Conservation (phyloP, 768 basidiomycete species). For the Pulveroboletus sp. region DNA sequence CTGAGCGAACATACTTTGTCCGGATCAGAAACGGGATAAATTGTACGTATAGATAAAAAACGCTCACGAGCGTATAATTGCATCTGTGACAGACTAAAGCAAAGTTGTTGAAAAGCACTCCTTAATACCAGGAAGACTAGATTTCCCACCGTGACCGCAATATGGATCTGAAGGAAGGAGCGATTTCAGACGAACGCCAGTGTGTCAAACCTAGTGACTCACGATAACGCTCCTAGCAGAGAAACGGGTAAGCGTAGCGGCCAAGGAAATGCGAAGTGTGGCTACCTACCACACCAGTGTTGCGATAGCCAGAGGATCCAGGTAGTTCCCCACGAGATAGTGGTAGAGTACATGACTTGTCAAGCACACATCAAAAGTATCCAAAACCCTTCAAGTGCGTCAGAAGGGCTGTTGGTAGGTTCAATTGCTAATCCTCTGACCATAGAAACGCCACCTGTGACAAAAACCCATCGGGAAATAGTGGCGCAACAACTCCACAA, state of each 20-base stretch:
- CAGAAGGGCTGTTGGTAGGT: not conserved
- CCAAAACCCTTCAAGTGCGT: constrained; percentile 31
- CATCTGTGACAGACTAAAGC: constrained; percentile 43
- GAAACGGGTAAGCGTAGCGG: not conserved
- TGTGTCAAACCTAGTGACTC: constrained; percentile 18
- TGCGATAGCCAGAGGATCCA: constrained; percentile 39
- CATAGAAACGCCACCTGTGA: constrained; percentile 24
- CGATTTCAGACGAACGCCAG: not conserved
- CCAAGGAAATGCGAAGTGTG: no score
- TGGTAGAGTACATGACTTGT: constrained; percentile 52
- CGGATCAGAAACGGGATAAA: not conserved
- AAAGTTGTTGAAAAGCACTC: not conserved
- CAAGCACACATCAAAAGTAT: constrained; percentile 51
- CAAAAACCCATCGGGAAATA: constrained; percentile 33
- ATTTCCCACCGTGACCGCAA: constrained; percentile 45
- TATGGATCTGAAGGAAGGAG: constrained; percentile 39
- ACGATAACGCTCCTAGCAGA: constrained; percentile 51
- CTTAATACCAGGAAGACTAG: not conserved
- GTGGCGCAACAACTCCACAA: constrained; percentile 12
- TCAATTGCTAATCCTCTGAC: not conserved
- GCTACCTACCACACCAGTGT: constrained; percentile 40
- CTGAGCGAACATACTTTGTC: constrained; percentile 41
- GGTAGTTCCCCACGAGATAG: constrained; percentile 53
- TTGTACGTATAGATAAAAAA: not conserved
- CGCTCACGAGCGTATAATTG: constrained; percentile 39